Percentiles rank a stretch among this genome's conserved stretches.
Evolutionary conservation across 805 yeast species (phyloP).

Genomic region (Zygotorulaspora florentina): DNA sequence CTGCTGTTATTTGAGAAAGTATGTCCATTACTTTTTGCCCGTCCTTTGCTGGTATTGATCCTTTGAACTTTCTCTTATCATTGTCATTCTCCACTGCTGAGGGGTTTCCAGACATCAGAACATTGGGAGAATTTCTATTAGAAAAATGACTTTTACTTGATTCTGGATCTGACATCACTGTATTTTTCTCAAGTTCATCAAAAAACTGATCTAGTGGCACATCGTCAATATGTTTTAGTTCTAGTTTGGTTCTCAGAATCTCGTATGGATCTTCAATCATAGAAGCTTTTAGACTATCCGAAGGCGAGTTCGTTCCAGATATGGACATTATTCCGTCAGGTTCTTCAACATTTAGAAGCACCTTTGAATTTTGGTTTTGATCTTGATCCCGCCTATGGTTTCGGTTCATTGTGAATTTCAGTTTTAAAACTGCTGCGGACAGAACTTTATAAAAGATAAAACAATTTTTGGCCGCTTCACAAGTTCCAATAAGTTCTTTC

Average conservation of each 20-base stretch:
- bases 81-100: constrained; percentile 3
- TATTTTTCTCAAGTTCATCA: constrained; percentile 40
- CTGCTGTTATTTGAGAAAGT: constrained; percentile 59
- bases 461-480: constrained; percentile 76
- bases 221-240: constrained; percentile 8
- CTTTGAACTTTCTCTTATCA: constrained; percentile 1
- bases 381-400: neutral
- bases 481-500: constrained; percentile 56
- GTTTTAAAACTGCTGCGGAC: constrained; percentile 63
- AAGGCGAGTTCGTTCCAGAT: constrained; percentile 2
- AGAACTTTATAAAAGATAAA: constrained; percentile 66
- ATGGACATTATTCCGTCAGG: neutral
- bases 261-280: constrained; percentile 7
- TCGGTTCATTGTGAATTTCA: constrained; percentile 39
- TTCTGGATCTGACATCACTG: constrained; percentile 9
- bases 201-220: constrained; percentile 44
- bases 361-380: neutral
- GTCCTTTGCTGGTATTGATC: constrained; percentile 36
- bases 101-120: constrained; percentile 1
- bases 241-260: constrained; percentile 6
- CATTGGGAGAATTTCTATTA: constrained; percentile 10
- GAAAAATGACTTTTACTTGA: constrained; percentile 11
- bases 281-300: neutral
- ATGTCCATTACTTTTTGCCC: constrained; percentile 56
- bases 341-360: neutral